Base-by-base conservation (phyloP, 306 rosid genomes). In the Medicago arabica region DNA sequence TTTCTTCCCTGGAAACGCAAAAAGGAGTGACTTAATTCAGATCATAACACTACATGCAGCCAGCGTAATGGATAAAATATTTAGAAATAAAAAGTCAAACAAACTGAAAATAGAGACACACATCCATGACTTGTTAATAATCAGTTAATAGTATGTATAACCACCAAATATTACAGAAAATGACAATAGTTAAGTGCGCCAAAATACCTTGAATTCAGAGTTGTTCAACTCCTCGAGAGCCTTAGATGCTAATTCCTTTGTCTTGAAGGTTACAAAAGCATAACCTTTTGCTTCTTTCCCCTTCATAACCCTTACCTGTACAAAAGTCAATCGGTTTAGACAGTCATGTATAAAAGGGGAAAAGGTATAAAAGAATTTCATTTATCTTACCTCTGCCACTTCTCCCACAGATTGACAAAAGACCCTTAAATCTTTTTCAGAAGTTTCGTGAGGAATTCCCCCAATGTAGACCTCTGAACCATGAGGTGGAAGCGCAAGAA, bases 401-500 rank as follows among this genome's bases (percentile, higher is more conserved):
- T 91, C 91, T 58, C 97, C 97, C 9, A 91, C 77, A 54, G 91
- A 80, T 71, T 78, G 81, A 82, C 97, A 91, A 74, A 87, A 87
- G 44, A 18, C 78, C 78, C 55, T 89, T 81, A 91, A 80, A 82
- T 91, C 92, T 71, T 83, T 86, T 81, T 87, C 88, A 62, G 91
- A 81, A 71, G 82, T 82, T 2, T 79, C 82, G 8, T 51, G 84
- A 74, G 92, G 87, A 86, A 91, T 80, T 64, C 92, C 91, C 67
- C 92, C 94, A 79, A 91, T 77, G 82, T 87, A 89, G 46, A 91
- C 92, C 72, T 85, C 88, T 39, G 97, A 86, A 1, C 92, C 97
- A 76, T 91, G 92, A 16, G 92, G 91, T 53, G 97, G 97, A 80
- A 89, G 91, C 0, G 89, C 86, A 89, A 89, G 94, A 78, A 91